These are phyloP conservation scores for Globisporangium nodosum DNA, from an alignment of 352 stramenopile genomes.

Conservation along the genomic window DNA sequence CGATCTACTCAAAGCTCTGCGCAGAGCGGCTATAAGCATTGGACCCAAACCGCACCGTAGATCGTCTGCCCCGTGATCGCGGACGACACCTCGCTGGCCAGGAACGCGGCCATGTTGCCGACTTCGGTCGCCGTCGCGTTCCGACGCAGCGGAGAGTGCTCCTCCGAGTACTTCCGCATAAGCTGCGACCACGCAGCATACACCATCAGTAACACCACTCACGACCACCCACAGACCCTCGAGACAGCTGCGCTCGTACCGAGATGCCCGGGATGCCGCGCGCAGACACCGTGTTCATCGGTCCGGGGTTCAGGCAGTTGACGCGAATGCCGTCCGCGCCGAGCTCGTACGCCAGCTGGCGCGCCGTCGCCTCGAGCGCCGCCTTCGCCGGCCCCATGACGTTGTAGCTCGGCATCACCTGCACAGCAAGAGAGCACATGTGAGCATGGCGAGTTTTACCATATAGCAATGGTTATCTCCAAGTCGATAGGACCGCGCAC, in stretches of 20 bases:
- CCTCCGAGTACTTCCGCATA: constrained; percentile 74
- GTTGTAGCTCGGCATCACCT: constrained; percentile 89
- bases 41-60: constrained; percentile 44
- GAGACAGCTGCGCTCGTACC: constrained; percentile 16
- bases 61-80: constrained; percentile 89
- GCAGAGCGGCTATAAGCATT: too few species aligned
- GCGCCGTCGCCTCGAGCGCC: constrained; percentile 76
- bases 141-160: constrained; percentile 58
- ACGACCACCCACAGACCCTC: not conserved
- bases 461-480: not conserved
- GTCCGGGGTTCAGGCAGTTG: constrained; percentile 88
- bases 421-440: constrained; percentile 6
- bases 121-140: constrained; percentile 75
- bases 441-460: not conserved
- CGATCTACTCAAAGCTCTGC: too few species aligned
- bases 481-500: constrained; percentile 6
- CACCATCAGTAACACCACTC: not conserved
- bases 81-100: constrained; percentile 64
- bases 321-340: constrained; percentile 75
- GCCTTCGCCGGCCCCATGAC: constrained; percentile 91
- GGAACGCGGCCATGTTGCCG: constrained; percentile 68
- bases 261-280: constrained; percentile 88
- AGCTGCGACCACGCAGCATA: constrained; percentile 29
- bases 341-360: constrained; percentile 82
- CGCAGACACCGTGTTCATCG: constrained; percentile 88